phyloP scores from a whole-genome alignment of 257 asterid genomes.

The Nicotiana knightiana region DNA sequence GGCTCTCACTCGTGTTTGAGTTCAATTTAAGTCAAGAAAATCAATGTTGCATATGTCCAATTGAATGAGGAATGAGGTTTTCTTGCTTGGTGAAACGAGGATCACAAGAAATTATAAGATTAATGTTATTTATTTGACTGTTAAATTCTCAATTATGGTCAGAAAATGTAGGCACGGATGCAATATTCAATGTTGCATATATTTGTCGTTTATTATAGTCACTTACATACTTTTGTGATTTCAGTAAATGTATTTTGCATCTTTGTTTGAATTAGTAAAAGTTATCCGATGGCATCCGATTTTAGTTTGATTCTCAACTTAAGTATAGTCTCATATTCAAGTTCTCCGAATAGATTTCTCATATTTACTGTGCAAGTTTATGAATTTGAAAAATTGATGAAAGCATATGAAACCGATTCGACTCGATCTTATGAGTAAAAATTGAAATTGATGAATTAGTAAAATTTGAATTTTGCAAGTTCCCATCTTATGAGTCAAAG shows the following conservation, averaged over 20 bases:
- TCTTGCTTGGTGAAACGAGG: neutral
- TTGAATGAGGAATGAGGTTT: neutral
- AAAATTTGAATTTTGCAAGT: neutral
- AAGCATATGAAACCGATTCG: neutral
- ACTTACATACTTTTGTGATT: too few relatives aligned
- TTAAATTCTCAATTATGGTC: neutral
- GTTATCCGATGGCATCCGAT: neutral
- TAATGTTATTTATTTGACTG: neutral
- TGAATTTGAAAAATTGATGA: neutral
- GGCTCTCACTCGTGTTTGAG: neutral
- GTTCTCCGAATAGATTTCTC: neutral
- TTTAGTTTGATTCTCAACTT: neutral
- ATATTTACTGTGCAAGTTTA: neutral
- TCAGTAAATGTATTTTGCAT: neutral
- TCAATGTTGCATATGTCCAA: neutral
- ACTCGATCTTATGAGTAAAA: neutral
- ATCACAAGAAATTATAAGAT: neutral
- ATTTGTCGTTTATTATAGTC: too few relatives aligned
- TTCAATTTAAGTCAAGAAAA: neutral
- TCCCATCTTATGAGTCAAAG: neutral
- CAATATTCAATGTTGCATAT: neutral
- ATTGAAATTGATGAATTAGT: neutral
- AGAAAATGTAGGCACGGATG: too few relatives aligned
- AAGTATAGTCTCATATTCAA: neutral
- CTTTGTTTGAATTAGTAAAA: neutral